These are phyloP conservation scores for Didymella exigua DNA, from an alignment of 2,329 filamentous ascomycete species.

Conservation along the genomic window DNA sequence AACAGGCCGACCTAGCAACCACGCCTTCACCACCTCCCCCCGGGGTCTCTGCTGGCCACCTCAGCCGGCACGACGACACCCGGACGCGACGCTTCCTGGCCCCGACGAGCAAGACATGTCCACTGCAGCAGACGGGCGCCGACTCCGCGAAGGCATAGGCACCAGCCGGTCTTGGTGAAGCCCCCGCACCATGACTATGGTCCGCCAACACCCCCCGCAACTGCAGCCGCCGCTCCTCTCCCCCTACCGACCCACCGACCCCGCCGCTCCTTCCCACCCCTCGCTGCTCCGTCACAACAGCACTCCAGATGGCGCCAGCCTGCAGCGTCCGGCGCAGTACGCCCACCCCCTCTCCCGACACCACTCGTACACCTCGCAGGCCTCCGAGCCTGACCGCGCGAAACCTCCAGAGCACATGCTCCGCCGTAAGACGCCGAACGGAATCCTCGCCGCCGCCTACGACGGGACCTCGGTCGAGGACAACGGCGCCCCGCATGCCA, in stretches of 20 bases:
- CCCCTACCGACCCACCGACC: conserved; percentile 29
- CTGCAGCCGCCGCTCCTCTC: conserved; percentile 40
- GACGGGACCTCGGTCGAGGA: conserved; percentile 80
- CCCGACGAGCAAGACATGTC: conserved; percentile 44
- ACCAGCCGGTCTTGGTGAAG: conserved; percentile 49
- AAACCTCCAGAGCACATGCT: conserved; percentile 72
- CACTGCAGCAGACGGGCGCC: conserved; percentile 45
- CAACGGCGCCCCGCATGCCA: conserved; percentile 73
- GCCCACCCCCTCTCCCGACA: conserved; percentile 48
- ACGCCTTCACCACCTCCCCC: conserved; percentile 9
- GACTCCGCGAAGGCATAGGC: conserved; percentile 53
- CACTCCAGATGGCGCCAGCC: conserved; percentile 29
- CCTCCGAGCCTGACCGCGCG: conserved; percentile 30
- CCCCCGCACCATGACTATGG: conserved; percentile 46
- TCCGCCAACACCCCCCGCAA: conserved; percentile 45
- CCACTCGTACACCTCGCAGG: conserved; percentile 43
- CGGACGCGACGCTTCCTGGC: conserved; percentile 19
- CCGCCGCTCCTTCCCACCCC: conserved; percentile 31
- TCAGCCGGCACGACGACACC: conserved; percentile 29
- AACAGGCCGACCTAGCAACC: conserved; percentile 1
- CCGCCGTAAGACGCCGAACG: conserved; percentile 89
- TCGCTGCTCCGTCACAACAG: conserved; percentile 37
- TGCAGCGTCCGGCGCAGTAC: conserved; percentile 42
- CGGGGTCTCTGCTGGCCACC: conserved; percentile 40
- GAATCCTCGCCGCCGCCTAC: conserved; percentile 90